phyloP scores from a whole-genome alignment of 176 grass and related monocot genomes.

The Aegilops tauschii region DNA sequence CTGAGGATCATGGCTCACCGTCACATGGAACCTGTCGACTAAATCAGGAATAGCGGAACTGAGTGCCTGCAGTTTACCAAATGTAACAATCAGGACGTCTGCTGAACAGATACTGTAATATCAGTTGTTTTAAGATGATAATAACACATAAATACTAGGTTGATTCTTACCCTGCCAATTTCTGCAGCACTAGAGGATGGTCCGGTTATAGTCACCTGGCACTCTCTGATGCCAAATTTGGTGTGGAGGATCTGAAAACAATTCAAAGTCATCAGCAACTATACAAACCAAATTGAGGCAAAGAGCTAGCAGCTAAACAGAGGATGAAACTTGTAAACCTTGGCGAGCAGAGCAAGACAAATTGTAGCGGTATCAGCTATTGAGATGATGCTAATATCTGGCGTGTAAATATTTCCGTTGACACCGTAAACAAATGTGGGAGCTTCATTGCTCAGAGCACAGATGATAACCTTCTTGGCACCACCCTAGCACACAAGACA shows the following conservation, averaged over 20 bases:
- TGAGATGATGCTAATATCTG: slow-evolving; percentile 56
- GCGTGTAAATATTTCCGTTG: slow-evolving; percentile 56
- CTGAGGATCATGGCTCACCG: not conserved
- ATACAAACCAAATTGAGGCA: not conserved
- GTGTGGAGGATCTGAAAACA: not conserved
- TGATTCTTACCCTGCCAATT: not conserved
- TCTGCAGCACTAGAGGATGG: not conserved
- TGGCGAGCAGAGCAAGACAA: slow-evolving; percentile 71
- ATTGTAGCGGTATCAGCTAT: slow-evolving; percentile 69
- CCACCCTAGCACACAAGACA: slow-evolving; percentile 43
- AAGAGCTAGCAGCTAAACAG: not conserved
- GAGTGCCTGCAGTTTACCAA: slow-evolving; percentile 7
- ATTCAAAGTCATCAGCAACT: not conserved
- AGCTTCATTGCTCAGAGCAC: slow-evolving; percentile 71
- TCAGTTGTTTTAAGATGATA: not conserved
- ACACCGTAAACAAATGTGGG: slow-evolving; percentile 72
- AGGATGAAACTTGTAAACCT: slow-evolving; percentile 32
- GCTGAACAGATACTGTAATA: not conserved
- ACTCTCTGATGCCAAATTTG: not conserved
- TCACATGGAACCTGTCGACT: not conserved
- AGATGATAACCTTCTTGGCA: slow-evolving; percentile 73
- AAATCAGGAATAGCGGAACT: not conserved
- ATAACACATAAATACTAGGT: not conserved
- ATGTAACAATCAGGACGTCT: not conserved
- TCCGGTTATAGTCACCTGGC: not conserved